Percentiles rank a stretch among this genome's conserved stretches.
Evolutionary conservation across 371 early-diverging fungal species (phyloP).

Genomic region (Mortierella sp.): DNA sequence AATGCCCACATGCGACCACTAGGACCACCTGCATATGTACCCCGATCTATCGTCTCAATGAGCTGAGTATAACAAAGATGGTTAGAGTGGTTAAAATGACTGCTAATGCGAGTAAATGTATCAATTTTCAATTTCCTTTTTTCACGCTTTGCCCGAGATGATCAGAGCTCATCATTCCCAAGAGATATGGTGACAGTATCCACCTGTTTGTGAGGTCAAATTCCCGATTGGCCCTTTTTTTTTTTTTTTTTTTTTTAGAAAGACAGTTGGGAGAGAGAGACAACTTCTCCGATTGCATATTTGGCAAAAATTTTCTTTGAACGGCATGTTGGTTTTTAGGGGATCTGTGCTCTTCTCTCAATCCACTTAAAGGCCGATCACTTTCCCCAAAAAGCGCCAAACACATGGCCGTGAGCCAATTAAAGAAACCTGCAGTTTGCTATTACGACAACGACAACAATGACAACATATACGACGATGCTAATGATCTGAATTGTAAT

Average conservation of each 20-base stretch:
- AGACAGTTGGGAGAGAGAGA: neutral
- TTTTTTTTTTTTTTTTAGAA: neutral
- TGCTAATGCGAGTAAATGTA: neutral
- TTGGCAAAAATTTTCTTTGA: too few relatives aligned
- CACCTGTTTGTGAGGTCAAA: slow-evolving; percentile 1
- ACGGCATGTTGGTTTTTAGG: too few relatives aligned
- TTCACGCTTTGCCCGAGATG: neutral
- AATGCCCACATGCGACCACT: slow-evolving; percentile 94
- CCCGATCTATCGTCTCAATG: slow-evolving; percentile 90
- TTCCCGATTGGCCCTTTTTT: neutral
- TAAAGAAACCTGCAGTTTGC: neutral
- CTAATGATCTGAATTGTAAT: neutral
- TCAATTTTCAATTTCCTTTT: neutral
- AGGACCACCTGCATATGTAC: slow-evolving; percentile 85
- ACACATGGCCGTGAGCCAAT: slow-evolving; percentile 5
- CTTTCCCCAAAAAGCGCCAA: slow-evolving; percentile 5
- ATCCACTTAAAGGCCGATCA: slow-evolving; percentile 1
- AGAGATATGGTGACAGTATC: slow-evolving; percentile 38
- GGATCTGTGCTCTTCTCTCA: neutral
- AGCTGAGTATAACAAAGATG: slow-evolving; percentile 63
- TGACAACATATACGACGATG: too few relatives aligned
- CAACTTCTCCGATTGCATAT: neutral
- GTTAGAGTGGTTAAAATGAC: neutral
- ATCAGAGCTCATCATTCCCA: slow-evolving; percentile 31
- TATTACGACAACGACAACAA: too few relatives aligned